phyloP scores from a whole-genome alignment of 2,329 filamentous ascomycete genomes.

The Monilinia fructigena region DNA sequence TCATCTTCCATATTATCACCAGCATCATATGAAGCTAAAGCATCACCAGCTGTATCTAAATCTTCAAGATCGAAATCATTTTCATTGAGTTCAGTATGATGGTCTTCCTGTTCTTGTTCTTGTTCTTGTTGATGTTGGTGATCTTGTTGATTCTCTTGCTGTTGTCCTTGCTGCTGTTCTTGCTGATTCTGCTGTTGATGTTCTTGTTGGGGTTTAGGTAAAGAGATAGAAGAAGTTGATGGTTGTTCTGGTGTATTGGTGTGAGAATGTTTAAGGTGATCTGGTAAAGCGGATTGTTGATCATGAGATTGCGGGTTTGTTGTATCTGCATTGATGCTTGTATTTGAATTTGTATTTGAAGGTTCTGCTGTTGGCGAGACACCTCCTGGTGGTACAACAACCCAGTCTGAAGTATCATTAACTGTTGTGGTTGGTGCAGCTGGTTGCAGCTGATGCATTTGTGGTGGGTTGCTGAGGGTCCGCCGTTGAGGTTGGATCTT shows the following conservation, averaged over 20 bases:
- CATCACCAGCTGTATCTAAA: conserved; percentile 70
- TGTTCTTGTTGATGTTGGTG: not conserved
- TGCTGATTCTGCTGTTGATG: not conserved
- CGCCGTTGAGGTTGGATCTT: conserved; percentile 18
- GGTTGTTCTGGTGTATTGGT: conserved; percentile 18
- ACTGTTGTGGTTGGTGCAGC: conserved; percentile 35
- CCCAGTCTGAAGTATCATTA: conserved; percentile 66
- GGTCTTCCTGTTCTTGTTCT: conserved; percentile 32
- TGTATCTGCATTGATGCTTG: conserved; percentile 12
- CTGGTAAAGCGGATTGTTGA: not conserved
- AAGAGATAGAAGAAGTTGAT: conserved; percentile 8
- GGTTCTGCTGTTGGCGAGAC: conserved; percentile 41
- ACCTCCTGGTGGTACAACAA: conserved; percentile 67
- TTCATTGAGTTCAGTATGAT: conserved; percentile 43
- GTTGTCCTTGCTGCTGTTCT: not conserved
- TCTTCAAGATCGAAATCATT: conserved; percentile 65
- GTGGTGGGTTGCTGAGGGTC: conserved; percentile 25
- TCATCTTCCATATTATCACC: conserved; percentile 48
- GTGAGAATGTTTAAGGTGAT: conserved; percentile 12
- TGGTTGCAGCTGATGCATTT: not conserved
- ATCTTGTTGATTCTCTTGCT: not conserved
- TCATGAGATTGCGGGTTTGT: not conserved
- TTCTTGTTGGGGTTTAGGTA: conserved; percentile 19
- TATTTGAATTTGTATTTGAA: conserved; percentile 17
- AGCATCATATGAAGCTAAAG: conserved; percentile 63